Base-by-base conservation (phyloP, 805 yeast genomes). In the Ogataea corticis region DNA sequence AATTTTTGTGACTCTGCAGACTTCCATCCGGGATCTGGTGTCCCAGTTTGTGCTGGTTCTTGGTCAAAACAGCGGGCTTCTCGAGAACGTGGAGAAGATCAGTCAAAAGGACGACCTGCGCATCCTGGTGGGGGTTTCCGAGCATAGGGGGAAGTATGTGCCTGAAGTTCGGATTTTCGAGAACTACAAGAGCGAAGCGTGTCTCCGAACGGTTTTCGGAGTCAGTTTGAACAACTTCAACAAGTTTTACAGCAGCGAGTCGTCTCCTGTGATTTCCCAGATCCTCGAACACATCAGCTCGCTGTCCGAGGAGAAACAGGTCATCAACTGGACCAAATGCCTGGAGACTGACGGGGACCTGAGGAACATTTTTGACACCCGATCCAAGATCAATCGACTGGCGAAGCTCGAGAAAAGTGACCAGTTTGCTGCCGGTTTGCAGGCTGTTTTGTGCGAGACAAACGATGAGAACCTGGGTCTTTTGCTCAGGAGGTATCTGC, bases 401-500 rank as follows among this genome's bases (percentile, higher is more conserved):
- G 33, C 38, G 4, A 31, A 16, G 10, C 16, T 13, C 4, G 17
- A 18, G 13, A 33, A 35, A 17, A 12, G 14, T 5, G 41, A 34
- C 3, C 31, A 30, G n/a, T 42, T 50, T 21, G 25, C 34, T 11
- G 6, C 28, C 1, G 33, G 35, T 15, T 21, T 54, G 13, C 39
- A 44, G n/a, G 5, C 7, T 3, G 23, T 48, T 6, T 17, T 51
- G 21, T 19, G 23, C 10, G 28, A 16, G 6, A 14, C 32, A 7
- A 46, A 46, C n/a, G 46, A 42, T 10, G 46, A 41, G 4, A 41
- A 45, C 27, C 41, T 51, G 13, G 56, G 52, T 2, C 29, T 54
- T 12, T 13, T 54, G 10, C n/a, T 54, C 32, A 44, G 58, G 38
- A 31, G 56, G 18, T 54, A 54, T 41, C 25, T 54, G 11, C 33